phyloP scores from a whole-genome alignment of 345 rosid species.

The Xanthoceras sorbifolium region DNA sequence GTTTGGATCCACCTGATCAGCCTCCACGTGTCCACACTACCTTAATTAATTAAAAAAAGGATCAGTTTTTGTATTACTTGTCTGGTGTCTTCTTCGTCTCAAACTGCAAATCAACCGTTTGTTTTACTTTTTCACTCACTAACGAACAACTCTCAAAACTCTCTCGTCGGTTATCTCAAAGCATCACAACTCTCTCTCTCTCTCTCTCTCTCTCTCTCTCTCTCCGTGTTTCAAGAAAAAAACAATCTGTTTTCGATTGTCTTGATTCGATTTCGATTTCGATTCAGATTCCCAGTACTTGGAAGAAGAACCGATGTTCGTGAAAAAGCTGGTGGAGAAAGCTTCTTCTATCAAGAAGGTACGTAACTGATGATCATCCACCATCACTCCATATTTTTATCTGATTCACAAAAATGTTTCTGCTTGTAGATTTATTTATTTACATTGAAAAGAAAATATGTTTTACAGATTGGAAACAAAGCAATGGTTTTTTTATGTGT shows the following conservation, averaged over 20 bases:
- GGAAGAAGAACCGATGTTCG: slow-evolving; percentile 44
- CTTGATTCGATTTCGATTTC: background rate
- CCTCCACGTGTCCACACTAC: slow-evolving; percentile 41
- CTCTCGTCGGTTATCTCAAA: slow-evolving; percentile 31
- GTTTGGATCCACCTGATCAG: slow-evolving; percentile 29
- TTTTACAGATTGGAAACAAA: too few relatives aligned
- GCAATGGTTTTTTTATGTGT: too few relatives aligned
- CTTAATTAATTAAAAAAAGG: background rate
- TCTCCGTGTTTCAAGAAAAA: too few relatives aligned
- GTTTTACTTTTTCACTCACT: slow-evolving; percentile 4
- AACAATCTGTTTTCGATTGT: too few relatives aligned
- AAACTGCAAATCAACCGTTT: slow-evolving; percentile 29
- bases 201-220: slow-evolving; percentile 4
- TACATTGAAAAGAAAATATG: background rate
- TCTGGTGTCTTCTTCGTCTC: background rate
- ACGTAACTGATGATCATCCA: background rate
- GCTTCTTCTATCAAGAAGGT: slow-evolving; percentile 50
- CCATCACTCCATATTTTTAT: background rate
- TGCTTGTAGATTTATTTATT: too few relatives aligned
- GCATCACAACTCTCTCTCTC: slow-evolving; percentile 12
- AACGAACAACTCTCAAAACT: too few relatives aligned
- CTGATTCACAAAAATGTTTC: too few relatives aligned
- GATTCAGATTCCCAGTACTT: too few relatives aligned
- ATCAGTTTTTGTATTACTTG: slow-evolving; percentile 13
- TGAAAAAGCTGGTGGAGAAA: slow-evolving; percentile 68